A percentile compares a stretch with the other conserved stretches of the same genome.
These are phyloP conservation scores for Triangularia setosa DNA, from an alignment of 2,329 filamentous ascomycete genomes.

Conservation along the genomic window DNA sequence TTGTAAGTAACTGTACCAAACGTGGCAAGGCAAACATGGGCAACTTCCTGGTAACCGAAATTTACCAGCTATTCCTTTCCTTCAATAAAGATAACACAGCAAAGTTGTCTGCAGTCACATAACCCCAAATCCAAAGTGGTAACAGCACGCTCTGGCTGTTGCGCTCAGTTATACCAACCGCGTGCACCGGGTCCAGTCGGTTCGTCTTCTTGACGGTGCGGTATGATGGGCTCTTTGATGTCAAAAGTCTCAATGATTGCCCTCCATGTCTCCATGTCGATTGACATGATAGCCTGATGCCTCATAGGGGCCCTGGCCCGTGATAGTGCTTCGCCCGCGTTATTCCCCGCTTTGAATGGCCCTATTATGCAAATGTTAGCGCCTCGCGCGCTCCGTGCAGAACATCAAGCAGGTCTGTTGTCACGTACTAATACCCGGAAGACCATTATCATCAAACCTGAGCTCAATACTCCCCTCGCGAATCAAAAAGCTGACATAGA, in stretches of 20 bases:
- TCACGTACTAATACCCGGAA: slow-evolving; percentile 74
- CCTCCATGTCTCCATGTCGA: slow-evolving; percentile 82
- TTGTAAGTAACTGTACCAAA: background rate
- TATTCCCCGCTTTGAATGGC: background rate
- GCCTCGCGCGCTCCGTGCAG: slow-evolving; percentile 21
- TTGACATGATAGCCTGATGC: slow-evolving; percentile 82
- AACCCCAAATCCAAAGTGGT: background rate
- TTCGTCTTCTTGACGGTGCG: slow-evolving; percentile 65
- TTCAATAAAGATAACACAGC: background rate
- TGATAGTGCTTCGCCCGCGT: slow-evolving; percentile 31
- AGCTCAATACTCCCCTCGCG: slow-evolving; percentile 77
- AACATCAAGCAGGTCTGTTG: background rate
- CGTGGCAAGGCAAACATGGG: background rate
- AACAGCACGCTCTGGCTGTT: background rate
- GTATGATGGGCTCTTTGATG: slow-evolving; percentile 77
- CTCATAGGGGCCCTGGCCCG: slow-evolving; percentile 51
- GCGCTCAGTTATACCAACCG: slow-evolving; percentile 58
- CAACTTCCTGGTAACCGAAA: too few relatives aligned
- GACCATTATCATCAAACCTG: slow-evolving; percentile 64
- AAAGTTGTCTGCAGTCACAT: background rate
- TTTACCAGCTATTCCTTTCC: background rate
- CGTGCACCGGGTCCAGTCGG: slow-evolving; percentile 49
- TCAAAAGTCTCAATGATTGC: slow-evolving; percentile 71
- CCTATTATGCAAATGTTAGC: background rate
- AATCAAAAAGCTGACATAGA: slow-evolving; percentile 93